A percentile compares a stretch with the other conserved stretches of the same genome.
phyloP scores from a whole-genome alignment of 441 rosid genomes.

The Brassica balearica region DNA sequence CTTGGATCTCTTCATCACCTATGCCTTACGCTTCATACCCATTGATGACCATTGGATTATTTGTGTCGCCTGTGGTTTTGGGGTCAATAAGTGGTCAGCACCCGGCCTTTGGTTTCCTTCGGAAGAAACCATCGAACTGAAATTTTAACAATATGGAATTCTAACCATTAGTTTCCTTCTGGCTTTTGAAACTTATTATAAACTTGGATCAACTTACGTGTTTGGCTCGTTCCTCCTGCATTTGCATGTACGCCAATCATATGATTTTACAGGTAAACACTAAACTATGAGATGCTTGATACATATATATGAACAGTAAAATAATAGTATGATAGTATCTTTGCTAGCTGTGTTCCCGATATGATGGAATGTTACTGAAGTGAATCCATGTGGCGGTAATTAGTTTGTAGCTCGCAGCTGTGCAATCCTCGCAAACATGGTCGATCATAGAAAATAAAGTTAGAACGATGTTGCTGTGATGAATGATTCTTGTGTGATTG shows the following conservation, averaged over 20 bases:
- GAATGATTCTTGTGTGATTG: too few relatives aligned
- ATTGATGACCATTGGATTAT: conserved; percentile 83
- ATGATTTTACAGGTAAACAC: conserved; percentile 73
- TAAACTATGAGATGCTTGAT: conserved; percentile 20
- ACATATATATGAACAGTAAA: not conserved
- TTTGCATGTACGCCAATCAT: conserved; percentile 35
- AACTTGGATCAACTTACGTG: conserved; percentile 80
- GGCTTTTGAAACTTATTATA: conserved; percentile 73
- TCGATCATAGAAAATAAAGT: too few relatives aligned
- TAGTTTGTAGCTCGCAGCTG: not conserved
- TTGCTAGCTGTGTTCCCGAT: not conserved
- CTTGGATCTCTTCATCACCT: conserved; percentile 75
- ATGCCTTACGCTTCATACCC: conserved; percentile 82
- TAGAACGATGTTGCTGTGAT: not conserved
- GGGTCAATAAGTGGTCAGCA: conserved; percentile 95
- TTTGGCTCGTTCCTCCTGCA: conserved; percentile 57
- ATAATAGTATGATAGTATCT: not conserved
- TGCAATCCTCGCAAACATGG: not conserved
- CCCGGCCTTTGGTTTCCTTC: conserved; percentile 67
- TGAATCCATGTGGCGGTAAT: not conserved
- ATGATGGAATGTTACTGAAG: not conserved
- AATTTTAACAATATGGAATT: conserved; percentile 55
- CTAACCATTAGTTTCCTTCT: conserved; percentile 45
- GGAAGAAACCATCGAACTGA: conserved; percentile 55
- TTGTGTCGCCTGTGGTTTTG: conserved; percentile 86